A percentile compares a stretch with the other conserved stretches of the same genome.
Conservation (phyloP, 108 stramenopile genomes). For the Skeletonema marinoi region DNA sequence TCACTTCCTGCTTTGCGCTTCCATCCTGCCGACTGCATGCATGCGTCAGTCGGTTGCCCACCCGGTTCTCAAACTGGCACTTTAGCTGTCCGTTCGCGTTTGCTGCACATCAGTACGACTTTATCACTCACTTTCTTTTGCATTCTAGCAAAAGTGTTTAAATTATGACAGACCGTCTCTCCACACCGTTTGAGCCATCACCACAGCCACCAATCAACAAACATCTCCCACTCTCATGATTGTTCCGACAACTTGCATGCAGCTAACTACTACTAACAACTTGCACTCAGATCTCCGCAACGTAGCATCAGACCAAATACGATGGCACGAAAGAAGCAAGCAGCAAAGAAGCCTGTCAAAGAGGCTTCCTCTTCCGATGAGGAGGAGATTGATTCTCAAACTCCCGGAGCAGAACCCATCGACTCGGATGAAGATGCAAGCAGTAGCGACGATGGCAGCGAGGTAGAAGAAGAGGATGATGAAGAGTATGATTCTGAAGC, state of each 20-base stretch:
- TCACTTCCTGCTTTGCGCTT: no score
- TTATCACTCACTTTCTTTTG: no score
- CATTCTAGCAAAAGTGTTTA: no score
- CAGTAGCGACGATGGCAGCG: conserved; percentile 14
- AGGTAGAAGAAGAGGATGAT: conserved; percentile 7
- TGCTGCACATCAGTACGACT: neutral
- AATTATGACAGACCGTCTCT: neutral
- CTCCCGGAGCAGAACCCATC: conserved; percentile 31
- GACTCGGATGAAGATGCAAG: conserved; percentile 31
- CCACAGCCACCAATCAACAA: neutral
- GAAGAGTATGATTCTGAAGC: conserved; percentile 41
- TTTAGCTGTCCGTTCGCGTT: no score
- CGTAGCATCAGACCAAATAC: neutral
- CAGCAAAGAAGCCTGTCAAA: neutral
- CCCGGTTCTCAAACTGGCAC: no score
- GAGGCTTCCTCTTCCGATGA: conserved; percentile 3
- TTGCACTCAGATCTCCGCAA: neutral
- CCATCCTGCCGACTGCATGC: no score
- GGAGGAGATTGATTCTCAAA: conserved; percentile 15
- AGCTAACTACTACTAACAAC: neutral
- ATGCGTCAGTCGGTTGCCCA: no score
- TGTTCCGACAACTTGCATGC: neutral
- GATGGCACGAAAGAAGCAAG: conserved; percentile 25
- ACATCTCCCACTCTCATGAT: neutral
- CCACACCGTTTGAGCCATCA: neutral